A percentile compares a stretch with the other conserved stretches of the same genome.
These are phyloP conservation scores for Boletus rex-veris DNA, from an alignment of 768 basidiomycete genomes.

Conservation along the genomic window DNA sequence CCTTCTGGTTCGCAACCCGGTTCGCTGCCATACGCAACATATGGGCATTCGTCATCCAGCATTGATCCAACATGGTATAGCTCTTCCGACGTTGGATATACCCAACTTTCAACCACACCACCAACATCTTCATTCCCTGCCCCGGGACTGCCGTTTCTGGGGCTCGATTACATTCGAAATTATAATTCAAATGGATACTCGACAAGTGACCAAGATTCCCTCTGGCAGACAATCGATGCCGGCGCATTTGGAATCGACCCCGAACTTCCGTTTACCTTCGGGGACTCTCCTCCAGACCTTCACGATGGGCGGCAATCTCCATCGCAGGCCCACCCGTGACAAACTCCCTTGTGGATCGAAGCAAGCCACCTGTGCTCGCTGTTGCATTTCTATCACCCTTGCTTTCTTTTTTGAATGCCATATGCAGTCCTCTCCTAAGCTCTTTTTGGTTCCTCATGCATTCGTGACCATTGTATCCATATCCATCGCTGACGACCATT, in stretches of 20 bases:
- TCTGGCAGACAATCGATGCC: slow-evolving; percentile 65
- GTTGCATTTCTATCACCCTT: slow-evolving; percentile 1
- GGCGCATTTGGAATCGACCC: slow-evolving; percentile 74
- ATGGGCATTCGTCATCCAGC: slow-evolving; percentile 39
- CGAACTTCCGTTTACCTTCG: slow-evolving; percentile 67
- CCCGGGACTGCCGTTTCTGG: slow-evolving; percentile 77
- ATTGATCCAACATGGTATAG: slow-evolving; percentile 39
- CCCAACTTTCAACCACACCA: slow-evolving; percentile 53
- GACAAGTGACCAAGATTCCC: slow-evolving; percentile 37
- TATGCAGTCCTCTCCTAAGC: slow-evolving; percentile 12
- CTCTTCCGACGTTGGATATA: slow-evolving; percentile 38
- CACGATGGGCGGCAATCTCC: slow-evolving; percentile 31
- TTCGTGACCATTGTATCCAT: slow-evolving; percentile 31
- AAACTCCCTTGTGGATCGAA: neutral
- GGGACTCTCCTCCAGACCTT: slow-evolving; percentile 32
- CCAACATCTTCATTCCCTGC: slow-evolving; percentile 64
- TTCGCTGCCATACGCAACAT: slow-evolving; percentile 42
- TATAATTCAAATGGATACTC: slow-evolving; percentile 51
- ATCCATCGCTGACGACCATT: slow-evolving; percentile 20
- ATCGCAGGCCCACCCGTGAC: slow-evolving; percentile 20
- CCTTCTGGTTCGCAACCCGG: slow-evolving; percentile 35
- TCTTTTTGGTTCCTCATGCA: slow-evolving; percentile 3
- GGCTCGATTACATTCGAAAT: slow-evolving; percentile 80
- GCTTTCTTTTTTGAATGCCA: slow-evolving; percentile 3
- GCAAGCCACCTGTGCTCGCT: neutral